Percentiles rank a stretch among this genome's conserved stretches.
Evolutionary conservation across 805 yeast species (phyloP).

Genomic region (Yamadazyma nakazawae): DNA sequence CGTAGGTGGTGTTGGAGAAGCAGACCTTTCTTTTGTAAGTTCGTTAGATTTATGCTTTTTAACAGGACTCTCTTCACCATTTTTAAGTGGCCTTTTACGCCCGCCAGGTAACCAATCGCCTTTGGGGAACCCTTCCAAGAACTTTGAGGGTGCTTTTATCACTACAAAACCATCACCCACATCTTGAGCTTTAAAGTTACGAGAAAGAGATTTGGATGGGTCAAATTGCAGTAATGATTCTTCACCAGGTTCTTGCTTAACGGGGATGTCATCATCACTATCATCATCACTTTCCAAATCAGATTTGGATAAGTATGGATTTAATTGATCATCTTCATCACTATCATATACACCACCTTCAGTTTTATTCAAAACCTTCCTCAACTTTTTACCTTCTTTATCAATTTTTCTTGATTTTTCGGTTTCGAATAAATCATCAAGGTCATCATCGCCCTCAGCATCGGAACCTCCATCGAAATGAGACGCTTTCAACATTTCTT

Average conservation of each 20-base stretch:
- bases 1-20: constrained; percentile 15
- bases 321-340: constrained; percentile 63
- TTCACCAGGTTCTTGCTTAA: constrained; percentile 32
- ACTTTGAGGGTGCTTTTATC: constrained; percentile 59
- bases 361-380: constrained; percentile 77
- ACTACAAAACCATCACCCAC: constrained; percentile 46
- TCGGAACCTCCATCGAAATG: constrained; percentile 63
- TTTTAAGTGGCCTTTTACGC: constrained; percentile 28
- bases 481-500: constrained; percentile 79
- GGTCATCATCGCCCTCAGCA: constrained; percentile 41
- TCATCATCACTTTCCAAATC: constrained; percentile 64
- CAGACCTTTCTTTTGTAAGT: constrained; percentile 12
- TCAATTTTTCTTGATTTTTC: constrained; percentile 66
- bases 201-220: constrained; percentile 3
- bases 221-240: constrained; percentile 11
- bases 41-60: constrained; percentile 27
- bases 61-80: constrained; percentile 22
- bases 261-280: constrained; percentile 38
- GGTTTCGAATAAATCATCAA: constrained; percentile 70
- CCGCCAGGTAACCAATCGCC: constrained; percentile 84
- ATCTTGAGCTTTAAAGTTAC: constrained; percentile 23
- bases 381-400: constrained; percentile 83
- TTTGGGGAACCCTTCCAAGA: constrained; percentile 63
- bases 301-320: constrained; percentile 65
- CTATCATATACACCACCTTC: constrained; percentile 89